Evolutionary conservation across 1,139 yeast genomes (phyloP).

Genomic region (Cylindricascospora bacillispora): DNA sequence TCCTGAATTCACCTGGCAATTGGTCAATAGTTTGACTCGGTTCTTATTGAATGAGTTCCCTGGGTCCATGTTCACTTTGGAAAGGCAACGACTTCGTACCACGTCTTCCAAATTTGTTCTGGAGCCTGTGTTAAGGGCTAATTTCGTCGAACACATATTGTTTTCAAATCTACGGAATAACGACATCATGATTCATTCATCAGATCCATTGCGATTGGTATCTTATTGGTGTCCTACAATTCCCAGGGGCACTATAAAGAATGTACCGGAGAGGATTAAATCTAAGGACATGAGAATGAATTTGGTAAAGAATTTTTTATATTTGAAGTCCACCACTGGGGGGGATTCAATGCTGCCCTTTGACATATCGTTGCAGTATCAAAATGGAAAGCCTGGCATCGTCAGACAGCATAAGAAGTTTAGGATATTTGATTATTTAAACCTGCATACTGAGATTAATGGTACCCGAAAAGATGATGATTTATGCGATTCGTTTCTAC

Average conservation of each 20-base stretch:
- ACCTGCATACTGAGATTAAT: neutral
- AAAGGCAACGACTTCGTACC: constrained; percentile 43
- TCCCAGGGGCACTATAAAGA: constrained; percentile 4
- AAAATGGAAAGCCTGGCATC: neutral
- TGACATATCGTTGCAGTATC: too few species aligned
- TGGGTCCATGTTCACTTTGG: constrained; percentile 39
- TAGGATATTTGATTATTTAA: neutral
- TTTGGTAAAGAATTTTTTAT: constrained; percentile 4
- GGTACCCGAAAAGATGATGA: constrained; percentile 43
- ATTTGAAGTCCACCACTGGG: neutral
- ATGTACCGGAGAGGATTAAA: constrained; percentile 3
- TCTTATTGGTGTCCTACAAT: constrained; percentile 26
- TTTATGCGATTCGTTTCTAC: constrained; percentile 45
- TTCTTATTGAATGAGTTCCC: constrained; percentile 8
- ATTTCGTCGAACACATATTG: constrained; percentile 40
- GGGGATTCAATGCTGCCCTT: neutral
- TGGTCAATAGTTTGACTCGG: constrained; percentile 10
- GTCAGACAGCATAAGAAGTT: neutral
- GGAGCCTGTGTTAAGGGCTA: constrained; percentile 39
- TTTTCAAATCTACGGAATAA: constrained; percentile 25
- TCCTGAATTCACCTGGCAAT: constrained; percentile 14
- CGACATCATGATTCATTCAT: constrained; percentile 20
- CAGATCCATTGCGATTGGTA: constrained; percentile 32
- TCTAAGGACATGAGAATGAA: constrained; percentile 3
- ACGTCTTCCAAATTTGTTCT: constrained; percentile 34